phyloP scores from a whole-genome alignment of 2,329 filamentous ascomycete species.

The Apiospora aurea region DNA sequence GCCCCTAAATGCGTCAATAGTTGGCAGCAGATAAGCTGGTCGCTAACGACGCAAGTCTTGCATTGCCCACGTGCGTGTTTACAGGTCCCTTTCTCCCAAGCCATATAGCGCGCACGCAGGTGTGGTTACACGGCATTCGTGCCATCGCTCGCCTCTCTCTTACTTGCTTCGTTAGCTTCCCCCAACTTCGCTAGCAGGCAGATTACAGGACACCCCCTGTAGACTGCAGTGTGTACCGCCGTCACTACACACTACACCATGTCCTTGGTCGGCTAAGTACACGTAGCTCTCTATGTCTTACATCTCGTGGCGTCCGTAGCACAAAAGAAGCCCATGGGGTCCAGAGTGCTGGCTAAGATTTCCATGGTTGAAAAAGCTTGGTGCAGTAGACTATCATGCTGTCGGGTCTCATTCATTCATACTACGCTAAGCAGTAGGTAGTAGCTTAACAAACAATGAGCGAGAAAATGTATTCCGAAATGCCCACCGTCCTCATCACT shows the following conservation, averaged over 20 bases:
- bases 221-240: neutral
- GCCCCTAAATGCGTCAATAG: neutral
- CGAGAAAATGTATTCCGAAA: neutral
- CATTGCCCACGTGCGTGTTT: conserved; percentile 1
- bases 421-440: too few species aligned
- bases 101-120: neutral
- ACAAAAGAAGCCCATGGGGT: conserved; percentile 23
- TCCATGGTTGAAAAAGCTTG: conserved; percentile 1
- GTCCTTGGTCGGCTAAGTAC: conserved; percentile 10
- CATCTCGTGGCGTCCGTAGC: conserved; percentile 27
- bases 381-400: neutral
- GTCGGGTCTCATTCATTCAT: neutral
- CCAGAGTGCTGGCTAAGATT: neutral
- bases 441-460: neutral
- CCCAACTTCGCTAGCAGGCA: conserved; percentile 4
- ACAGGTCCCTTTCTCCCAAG: conserved; percentile 2
- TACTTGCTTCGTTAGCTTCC: neutral
- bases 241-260: neutral
- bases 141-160: conserved; percentile 6
- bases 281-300: conserved; percentile 20
- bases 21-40: neutral
- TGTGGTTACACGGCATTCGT: conserved; percentile 21
- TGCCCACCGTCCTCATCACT: neutral
- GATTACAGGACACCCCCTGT: conserved; percentile 10
- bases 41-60: conserved; percentile 17